Conservation (phyloP, 345 rosid genomes). For the Linum tenue region DNA sequence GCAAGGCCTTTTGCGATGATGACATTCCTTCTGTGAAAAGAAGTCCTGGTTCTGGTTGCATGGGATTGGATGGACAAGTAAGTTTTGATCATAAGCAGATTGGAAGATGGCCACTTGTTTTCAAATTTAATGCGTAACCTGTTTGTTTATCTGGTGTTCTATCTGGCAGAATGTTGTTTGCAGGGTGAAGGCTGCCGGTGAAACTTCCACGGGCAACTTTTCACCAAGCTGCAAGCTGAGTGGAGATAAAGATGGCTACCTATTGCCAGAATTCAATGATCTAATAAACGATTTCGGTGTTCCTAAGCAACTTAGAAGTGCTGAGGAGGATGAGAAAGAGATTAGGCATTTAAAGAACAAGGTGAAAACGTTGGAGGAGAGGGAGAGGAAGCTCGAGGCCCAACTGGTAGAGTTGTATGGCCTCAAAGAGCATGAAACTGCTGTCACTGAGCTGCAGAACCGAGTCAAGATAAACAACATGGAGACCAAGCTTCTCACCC, state of each 20-base stretch:
- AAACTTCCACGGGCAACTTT: background rate
- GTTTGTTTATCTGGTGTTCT: slow-evolving; percentile 4
- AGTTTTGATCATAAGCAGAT: slow-evolving; percentile 33
- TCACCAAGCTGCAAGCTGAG: slow-evolving; percentile 32
- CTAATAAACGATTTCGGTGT: slow-evolving; percentile 36
- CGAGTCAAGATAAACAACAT: slow-evolving; percentile 57
- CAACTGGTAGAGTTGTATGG: slow-evolving; percentile 76
- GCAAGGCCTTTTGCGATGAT: slow-evolving; percentile 8
- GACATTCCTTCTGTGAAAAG: slow-evolving; percentile 18
- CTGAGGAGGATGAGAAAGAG: slow-evolving; percentile 46
- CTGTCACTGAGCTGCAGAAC: slow-evolving; percentile 69
- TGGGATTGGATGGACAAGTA: slow-evolving; percentile 24
- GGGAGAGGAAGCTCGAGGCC: slow-evolving; percentile 66
- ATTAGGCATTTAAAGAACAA: slow-evolving; percentile 45
- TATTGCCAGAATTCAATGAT: slow-evolving; percentile 49
- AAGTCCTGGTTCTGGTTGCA: slow-evolving; percentile 13
- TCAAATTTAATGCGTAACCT: slow-evolving; percentile 24
- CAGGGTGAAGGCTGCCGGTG: slow-evolving; percentile 34
- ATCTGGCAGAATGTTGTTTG: slow-evolving; percentile 26
- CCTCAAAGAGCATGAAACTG: slow-evolving; percentile 69
- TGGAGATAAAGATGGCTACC: slow-evolving; percentile 37
- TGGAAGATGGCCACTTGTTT: slow-evolving; percentile 50
- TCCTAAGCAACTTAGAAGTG: slow-evolving; percentile 31
- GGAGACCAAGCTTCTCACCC: slow-evolving; percentile 59
- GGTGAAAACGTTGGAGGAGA: slow-evolving; percentile 49